A percentile compares a stretch with the other conserved stretches of the same genome.
These are phyloP conservation scores for Epithele typhae DNA, from an alignment of 768 basidiomycete genomes.

Conservation along the genomic window DNA sequence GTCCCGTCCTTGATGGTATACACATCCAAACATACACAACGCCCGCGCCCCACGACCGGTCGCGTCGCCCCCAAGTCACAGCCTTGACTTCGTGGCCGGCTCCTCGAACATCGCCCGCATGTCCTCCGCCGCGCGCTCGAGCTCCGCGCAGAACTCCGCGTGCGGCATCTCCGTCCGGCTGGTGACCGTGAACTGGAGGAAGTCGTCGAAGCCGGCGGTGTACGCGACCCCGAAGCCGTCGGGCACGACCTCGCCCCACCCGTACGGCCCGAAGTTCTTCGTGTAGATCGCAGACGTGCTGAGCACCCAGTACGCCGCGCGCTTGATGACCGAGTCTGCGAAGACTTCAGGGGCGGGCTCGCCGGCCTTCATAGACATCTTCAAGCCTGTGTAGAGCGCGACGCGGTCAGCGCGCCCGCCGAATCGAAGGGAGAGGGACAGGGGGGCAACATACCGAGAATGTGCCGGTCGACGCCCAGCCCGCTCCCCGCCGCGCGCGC, in stretches of 20 bases:
- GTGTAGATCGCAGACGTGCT: constrained; percentile 89
- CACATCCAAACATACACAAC: neutral
- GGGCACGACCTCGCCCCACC: constrained; percentile 95
- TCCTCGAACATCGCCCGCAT: constrained; percentile 47
- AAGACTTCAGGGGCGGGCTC: constrained; percentile 70
- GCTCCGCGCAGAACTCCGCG: constrained; percentile 64
- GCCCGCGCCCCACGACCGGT: neutral
- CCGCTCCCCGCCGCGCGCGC: constrained; percentile 64
- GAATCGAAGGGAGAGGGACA: neutral
- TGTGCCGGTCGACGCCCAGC: constrained; percentile 81
- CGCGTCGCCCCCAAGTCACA: constrained; percentile 1
- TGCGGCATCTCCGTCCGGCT: constrained; percentile 85
- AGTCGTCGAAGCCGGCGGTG: constrained; percentile 73
- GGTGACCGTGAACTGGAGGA: constrained; percentile 82
- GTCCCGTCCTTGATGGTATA: no score
- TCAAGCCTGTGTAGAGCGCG: constrained; percentile 56
- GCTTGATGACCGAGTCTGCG: constrained; percentile 66
- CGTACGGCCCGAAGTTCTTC: constrained; percentile 80
- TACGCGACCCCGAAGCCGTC: constrained; percentile 95
- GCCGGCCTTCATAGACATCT: constrained; percentile 55
- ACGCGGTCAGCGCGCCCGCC: neutral
- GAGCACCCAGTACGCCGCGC: constrained; percentile 79
- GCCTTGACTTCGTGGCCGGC: constrained; percentile 1
- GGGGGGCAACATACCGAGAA: constrained; percentile 56
- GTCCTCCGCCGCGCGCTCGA: constrained; percentile 61